Evolutionary conservation across 2,329 filamentous ascomycete genomes (phyloP), one percentile per base, ranked within the genome.

Genomic region (Microcera coccophila): DNA sequence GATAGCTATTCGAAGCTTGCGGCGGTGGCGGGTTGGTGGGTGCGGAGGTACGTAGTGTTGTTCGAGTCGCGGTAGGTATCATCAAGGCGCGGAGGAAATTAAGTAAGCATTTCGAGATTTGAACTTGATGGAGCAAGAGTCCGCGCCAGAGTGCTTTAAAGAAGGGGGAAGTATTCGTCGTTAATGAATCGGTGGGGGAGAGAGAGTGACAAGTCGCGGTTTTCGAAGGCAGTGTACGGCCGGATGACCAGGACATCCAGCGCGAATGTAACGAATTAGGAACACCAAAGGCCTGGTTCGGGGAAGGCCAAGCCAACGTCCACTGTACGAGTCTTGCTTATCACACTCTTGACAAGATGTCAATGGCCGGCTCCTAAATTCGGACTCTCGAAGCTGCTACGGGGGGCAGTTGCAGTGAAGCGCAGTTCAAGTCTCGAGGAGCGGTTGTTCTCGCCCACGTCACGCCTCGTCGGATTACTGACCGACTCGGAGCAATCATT

Each of bases 21-120:
- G 39, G 48, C 38, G 48, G 46, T n/a, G 41, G 40, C 44, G 42
- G 50, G 44, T 54, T 43, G 44, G 43, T 31, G 50, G 47, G 39
- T 51, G 57, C 48, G 54, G 52, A 49, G 55, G 43, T 18, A 48
- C 47, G 55, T 56, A 57, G 53, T 53, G 57, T 60, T 47, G 57
- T 50, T 48, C 54, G 47, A 40, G 47, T 45, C 48, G 55, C 53
- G 48, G 48, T 49, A 40, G 45, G 48, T 47, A 54, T 59, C 57
- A 60, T 59, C 49, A 35, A 42, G 39, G 39, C 49, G 38, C 41
- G 41, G 36, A 45, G 42, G 36, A 48, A 44, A 48, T 59, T 41
- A 59, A 55, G 42, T 51, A 24, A 47, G 44, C 56, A 59, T 59
- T 42, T 50, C 52, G 48, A 45, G 46, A 37, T 22, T 38, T n/a